Percentiles rank a stretch among this genome's conserved stretches.
These are phyloP conservation scores for Lactarius tabidus DNA, from an alignment of 768 basidiomycete species.

Conservation along the genomic window DNA sequence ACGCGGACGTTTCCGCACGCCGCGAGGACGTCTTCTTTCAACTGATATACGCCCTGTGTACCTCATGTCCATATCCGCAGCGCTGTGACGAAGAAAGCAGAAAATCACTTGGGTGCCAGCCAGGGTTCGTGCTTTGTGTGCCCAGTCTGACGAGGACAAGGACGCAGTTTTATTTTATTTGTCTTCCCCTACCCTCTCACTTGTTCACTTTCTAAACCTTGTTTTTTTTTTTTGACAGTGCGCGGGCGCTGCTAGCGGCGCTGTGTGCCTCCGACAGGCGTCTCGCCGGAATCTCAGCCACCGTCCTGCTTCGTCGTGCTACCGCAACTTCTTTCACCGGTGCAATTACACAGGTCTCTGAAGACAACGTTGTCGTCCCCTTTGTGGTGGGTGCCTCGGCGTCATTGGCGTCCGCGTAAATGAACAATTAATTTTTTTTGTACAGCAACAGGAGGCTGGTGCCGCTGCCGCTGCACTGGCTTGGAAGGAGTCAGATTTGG, in stretches of 20 bases:
- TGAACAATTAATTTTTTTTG: not conserved
- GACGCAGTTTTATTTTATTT: not conserved
- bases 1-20: slow-evolving; percentile 37
- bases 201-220: not conserved
- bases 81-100: slow-evolving; percentile 15
- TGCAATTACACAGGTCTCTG: not conserved
- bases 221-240: slow-evolving; percentile 21
- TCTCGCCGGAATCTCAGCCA: slow-evolving; percentile 26
- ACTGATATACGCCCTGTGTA: slow-evolving; percentile 45
- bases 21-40: slow-evolving; percentile 43
- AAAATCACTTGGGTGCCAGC: slow-evolving; percentile 20
- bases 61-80: slow-evolving; percentile 31
- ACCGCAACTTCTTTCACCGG: no score
- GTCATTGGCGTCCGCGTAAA: not conserved
- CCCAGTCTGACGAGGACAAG: no score
- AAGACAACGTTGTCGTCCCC: no score
- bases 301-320: not conserved
- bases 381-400: not conserved
- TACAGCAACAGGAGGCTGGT: not conserved
- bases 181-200: no score
- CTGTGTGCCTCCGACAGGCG: slow-evolving; percentile 38
- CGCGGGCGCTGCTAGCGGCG: slow-evolving; percentile 38
- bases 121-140: slow-evolving; percentile 46
- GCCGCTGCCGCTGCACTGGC: no score
- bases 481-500: slow-evolving; percentile 50